Evolutionary conservation across 371 early-diverging fungal species (phyloP), one percentile per base, ranked within the genome.

Genomic region (Syncephalastrum racemosum): DNA sequence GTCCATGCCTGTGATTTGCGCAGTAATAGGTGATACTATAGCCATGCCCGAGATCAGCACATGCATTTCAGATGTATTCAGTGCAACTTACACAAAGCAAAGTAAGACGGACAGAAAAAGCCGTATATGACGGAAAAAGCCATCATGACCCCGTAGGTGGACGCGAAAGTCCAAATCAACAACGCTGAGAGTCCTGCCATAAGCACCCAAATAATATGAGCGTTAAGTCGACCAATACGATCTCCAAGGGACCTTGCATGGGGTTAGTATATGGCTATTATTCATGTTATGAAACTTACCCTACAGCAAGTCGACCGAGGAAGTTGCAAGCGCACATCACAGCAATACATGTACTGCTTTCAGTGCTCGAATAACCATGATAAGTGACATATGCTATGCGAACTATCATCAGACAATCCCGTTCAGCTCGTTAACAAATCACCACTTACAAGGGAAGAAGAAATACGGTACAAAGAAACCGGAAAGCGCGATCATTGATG

Each of bases 391-490:
- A 71, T 3, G 71, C 66, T 64, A 36, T 42, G 36, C 42, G 20
- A 41, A 19, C 15, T 42, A 12, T 18, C 25, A 45, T 20, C 20
- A 27, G 52, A 25, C 15, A 54, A 2, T 40, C 4, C 12, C n/a
- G 41, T 42, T 41, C 15, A 16, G 14, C 10, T 23, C 18, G 6
- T 1, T 18, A 31, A 31, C 10, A 31, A 8, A 12, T 31, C 36
- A 31, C 4, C 8, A 48, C 60, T 69, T 64, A 69, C 69, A 54
- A 41, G 86, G 82, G 19, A 87, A 47, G 41, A 64, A 80, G 55
- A 84, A 84, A 58, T 77, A 83, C 2, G 87, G 87, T 2, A 84
- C 67, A 50, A 85, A 83, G 52, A 83, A 86, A 4, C 78, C 87
- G 42, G 78, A 67, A 7, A 81, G 59, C 7, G 64, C 68, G 16